Conservation (phyloP, 1,284 basidiomycete species). For the Pseudozyma hubeiensis region DNA sequence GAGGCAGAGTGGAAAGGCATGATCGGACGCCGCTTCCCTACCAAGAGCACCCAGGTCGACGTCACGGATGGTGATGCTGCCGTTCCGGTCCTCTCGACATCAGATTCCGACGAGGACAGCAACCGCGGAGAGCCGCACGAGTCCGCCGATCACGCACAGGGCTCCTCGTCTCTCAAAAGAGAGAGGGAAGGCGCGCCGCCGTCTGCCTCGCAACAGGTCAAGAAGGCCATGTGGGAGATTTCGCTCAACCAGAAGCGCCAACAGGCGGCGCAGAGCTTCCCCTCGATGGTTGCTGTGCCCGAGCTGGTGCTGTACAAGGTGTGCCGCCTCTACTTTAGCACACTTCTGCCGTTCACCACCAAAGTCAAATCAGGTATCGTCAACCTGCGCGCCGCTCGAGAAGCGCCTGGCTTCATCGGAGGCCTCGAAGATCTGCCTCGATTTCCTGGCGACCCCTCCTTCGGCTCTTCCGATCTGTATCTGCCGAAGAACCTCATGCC, state of each 20-base stretch:
- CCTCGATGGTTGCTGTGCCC: constrained; percentile 48
- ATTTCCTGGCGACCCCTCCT: constrained; percentile 36
- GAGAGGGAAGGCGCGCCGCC: constrained; percentile 2
- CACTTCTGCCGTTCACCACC: constrained; percentile 47
- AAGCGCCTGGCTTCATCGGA: constrained; percentile 26
- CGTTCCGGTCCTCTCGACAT: constrained; percentile 5
- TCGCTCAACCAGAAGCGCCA: constrained; percentile 46
- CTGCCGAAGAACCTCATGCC: constrained; percentile 51
- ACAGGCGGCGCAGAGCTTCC: constrained; percentile 39
- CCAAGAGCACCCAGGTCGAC: constrained; percentile 14
- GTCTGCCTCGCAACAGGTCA: constrained; percentile 15
- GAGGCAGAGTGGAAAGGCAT: constrained; percentile 39
- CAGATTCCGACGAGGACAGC: constrained; percentile 25
- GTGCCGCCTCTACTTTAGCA: constrained; percentile 52
- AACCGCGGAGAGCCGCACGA: background rate
- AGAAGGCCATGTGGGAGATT: constrained; percentile 45
- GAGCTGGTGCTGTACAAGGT: constrained; percentile 53
- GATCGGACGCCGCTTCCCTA: constrained; percentile 37
- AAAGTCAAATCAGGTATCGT: constrained; percentile 49
- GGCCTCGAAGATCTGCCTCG: constrained; percentile 45
- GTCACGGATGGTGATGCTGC: constrained; percentile 15
- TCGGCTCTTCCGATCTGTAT: constrained; percentile 24
- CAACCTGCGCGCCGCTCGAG: constrained; percentile 45
- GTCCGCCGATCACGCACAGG: background rate
- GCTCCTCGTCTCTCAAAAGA: constrained; percentile 6